Percentiles rank a stretch among this genome's conserved stretches.
phyloP scores from a whole-genome alignment of 768 basidiomycete species.

The Cystobasidiopsis lactophilus region DNA sequence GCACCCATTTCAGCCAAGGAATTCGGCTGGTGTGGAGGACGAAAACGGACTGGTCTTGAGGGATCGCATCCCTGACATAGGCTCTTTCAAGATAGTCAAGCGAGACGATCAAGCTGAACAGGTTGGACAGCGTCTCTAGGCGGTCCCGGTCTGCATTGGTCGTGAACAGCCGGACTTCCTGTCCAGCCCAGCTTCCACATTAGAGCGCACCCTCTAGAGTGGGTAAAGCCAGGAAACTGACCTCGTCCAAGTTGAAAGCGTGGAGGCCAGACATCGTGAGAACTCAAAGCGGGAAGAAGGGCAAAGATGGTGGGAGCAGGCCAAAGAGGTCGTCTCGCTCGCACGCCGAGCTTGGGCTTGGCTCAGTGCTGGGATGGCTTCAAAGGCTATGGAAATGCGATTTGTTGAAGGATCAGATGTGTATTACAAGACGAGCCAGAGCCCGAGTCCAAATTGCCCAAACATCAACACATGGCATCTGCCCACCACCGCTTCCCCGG shows the following conservation, averaged over 20 bases:
- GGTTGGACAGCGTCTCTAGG: slow-evolving; percentile 62
- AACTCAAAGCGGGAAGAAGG: not conserved
- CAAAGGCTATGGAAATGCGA: no score
- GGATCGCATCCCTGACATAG: slow-evolving; percentile 80
- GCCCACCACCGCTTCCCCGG: no score
- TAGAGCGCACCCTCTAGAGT: no score
- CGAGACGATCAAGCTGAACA: slow-evolving; percentile 75
- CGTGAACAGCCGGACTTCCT: slow-evolving; percentile 72
- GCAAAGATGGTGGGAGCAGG: not conserved
- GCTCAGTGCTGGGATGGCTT: no score
- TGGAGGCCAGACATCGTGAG: not conserved
- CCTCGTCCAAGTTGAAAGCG: slow-evolving; percentile 8
- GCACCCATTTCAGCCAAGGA: not conserved
- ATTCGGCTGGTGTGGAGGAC: no score
- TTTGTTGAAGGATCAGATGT: no score
- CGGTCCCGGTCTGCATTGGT: slow-evolving; percentile 76
- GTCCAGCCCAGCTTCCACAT: not conserved
- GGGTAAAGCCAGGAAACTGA: not conserved
- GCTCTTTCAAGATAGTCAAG: slow-evolving; percentile 89
- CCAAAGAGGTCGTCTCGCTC: not conserved
- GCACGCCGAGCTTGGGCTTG: no score
- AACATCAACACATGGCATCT: no score
- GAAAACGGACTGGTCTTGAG: slow-evolving; percentile 58
- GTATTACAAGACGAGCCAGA: no score
- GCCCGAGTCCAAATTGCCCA: no score